Conservation (phyloP, 1,139 yeast genomes). For the Candida glucosophila region DNA sequence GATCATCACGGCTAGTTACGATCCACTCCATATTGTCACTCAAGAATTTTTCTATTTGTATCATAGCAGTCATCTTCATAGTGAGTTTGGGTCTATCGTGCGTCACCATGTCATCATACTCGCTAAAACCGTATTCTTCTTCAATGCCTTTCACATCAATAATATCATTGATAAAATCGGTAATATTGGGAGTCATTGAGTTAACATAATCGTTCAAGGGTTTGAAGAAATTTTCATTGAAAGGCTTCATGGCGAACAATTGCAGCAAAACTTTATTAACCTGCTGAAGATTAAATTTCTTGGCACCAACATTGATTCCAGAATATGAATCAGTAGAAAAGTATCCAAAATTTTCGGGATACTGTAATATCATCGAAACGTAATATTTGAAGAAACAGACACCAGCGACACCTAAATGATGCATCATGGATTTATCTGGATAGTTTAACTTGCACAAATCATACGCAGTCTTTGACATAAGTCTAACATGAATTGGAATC, state of each 20-base stretch:
- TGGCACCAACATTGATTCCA: constrained; percentile 3
- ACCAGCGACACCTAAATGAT: constrained; percentile 61
- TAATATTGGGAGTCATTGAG: constrained; percentile 38
- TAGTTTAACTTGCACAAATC: constrained; percentile 29
- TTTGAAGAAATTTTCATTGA: constrained; percentile 65
- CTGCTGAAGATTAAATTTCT: constrained; percentile 47
- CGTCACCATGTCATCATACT: constrained; percentile 65
- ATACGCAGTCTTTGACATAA: constrained; percentile 29
- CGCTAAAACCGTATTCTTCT: constrained; percentile 49
- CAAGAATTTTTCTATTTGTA: constrained; percentile 51
- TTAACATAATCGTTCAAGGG: constrained; percentile 71
- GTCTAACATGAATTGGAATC: constrained; percentile 56
- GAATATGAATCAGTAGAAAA: constrained; percentile 14
- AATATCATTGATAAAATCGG: constrained; percentile 35
- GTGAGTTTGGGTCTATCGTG: constrained; percentile 57
- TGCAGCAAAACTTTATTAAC: constrained; percentile 58
- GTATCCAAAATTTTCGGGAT: constrained; percentile 59
- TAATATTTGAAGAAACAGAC: constrained; percentile 58
- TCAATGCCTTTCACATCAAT: constrained; percentile 55
- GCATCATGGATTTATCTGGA: constrained; percentile 44
- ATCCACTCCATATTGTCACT: constrained; percentile 43
- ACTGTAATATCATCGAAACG: constrained; percentile 54
- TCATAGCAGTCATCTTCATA: constrained; percentile 58
- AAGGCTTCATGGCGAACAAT: constrained; percentile 58
- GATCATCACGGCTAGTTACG: constrained; percentile 47